phyloP scores from a whole-genome alignment of 306 rosid species.

The Elaeagnus macrophylla region DNA sequence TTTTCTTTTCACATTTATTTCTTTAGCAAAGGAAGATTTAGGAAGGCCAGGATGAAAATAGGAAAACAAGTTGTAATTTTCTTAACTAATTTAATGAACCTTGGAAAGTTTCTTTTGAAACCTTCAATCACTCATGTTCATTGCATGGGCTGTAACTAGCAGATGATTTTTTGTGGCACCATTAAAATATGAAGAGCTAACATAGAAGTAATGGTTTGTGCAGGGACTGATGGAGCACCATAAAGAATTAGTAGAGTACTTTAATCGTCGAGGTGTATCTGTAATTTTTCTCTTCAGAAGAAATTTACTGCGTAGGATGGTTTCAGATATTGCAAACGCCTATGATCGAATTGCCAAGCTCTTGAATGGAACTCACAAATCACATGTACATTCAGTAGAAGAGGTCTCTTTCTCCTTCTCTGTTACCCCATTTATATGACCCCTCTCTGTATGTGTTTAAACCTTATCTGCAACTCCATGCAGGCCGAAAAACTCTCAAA shows the following conservation, averaged over 20 bases:
- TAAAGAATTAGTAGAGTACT: slow-evolving; percentile 63
- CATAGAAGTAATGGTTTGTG: slow-evolving; percentile 18
- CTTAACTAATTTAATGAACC: no score
- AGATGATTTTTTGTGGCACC: neutral
- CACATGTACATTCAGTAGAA: slow-evolving; percentile 80
- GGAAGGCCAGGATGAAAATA: no score
- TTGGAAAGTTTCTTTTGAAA: no score
- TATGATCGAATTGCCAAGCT: slow-evolving; percentile 84
- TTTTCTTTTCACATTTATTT: no score
- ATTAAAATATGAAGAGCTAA: slow-evolving; percentile 18
- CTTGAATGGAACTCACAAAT: slow-evolving; percentile 87
- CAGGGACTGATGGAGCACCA: slow-evolving; percentile 88
- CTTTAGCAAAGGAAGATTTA: no score
- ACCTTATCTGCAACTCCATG: slow-evolving; percentile 17
- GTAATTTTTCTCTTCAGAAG: slow-evolving; percentile 74
- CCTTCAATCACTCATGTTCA: no score
- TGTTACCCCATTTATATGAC: neutral
- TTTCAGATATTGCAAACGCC: slow-evolving; percentile 80
- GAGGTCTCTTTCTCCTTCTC: slow-evolving; percentile 46
- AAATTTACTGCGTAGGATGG: slow-evolving; percentile 70
- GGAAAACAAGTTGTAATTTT: no score
- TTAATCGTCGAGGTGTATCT: slow-evolving; percentile 60
- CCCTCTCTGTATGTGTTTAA: slow-evolving; percentile 6
- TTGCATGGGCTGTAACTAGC: no score
- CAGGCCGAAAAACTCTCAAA: slow-evolving; percentile 75